Evolutionary conservation across 148 eudicot species (phyloP), one percentile per base, ranked within the genome.

Genomic region (Diospyros kaki): DNA sequence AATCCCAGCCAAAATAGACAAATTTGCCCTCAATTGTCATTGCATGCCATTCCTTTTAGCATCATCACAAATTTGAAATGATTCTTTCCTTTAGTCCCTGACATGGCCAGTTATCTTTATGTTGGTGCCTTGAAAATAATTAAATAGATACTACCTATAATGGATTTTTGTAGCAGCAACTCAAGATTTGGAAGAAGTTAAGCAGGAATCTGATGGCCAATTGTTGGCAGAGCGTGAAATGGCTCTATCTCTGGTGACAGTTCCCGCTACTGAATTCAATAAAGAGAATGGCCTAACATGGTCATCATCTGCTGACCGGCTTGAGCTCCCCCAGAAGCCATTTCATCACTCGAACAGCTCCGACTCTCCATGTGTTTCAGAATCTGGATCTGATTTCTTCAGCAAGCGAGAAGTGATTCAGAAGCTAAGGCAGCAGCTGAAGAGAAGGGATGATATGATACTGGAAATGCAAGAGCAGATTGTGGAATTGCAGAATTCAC

Each of bases 391-490:
- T 4, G 99, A 95, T 72, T 85, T 95, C 64, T 95, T 83, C 81
- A 93, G 85, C 90, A 95, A 95, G 76, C 82, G 98, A 73, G 99
- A 95, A 65, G 99, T 93, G 58, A 88, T 95, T 54, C 99, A 95
- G 64, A 95, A 93, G 80, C 91, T 95, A 76, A 89, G 99, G 68
- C 98, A 85, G 67, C 99, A 95, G 82, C 62, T 95, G 70, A 95
- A 92, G 88, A 91, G 94, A 75, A 84, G 99, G 73, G 99, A 95
- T 73, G 94, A 93, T 62, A 88, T 86, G 94, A 91, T 89, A 64
- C 69, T 95, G 14, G 99, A 95, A 82, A 95, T 95, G 97, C 98
- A 95, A 70, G 97, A 95, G 72, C 99, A 91, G 78, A 92, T 95
- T 42, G 83, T 87, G 6, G 99, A 89, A 66, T 75, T 95, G 67